Evolutionary conservation across 2,329 filamentous ascomycete species (phyloP), one percentile per base, ranked within the genome.

Genomic region (Talaromyces atroroseus): DNA sequence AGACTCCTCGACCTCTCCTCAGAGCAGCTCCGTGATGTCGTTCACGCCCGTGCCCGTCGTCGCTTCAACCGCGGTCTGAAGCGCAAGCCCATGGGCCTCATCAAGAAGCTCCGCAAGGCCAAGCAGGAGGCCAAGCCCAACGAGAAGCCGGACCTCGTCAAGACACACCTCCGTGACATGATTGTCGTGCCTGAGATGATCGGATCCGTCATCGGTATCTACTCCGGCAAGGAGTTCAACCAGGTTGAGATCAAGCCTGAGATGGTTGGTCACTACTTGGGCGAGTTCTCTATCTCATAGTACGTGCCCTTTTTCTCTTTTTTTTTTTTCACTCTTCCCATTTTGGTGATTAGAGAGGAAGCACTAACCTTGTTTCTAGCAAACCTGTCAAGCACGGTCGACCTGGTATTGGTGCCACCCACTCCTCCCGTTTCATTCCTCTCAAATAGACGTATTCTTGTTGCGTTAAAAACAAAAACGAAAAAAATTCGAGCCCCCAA

Each of bases 211-310:
- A 89, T 99, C 73, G 94, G 92, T 77, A 94, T 99, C 84, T 99
- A 99, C 89, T 96, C 90, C 68, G 94, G 94, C 77, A 99, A 99
- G 88, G 92, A 97, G 82, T 99, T 99, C 89, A 99, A 99, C 88
- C 92, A 96, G 86, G 92, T 99, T 72, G 94, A 99, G 82, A 94
- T 99, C 83, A 96, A 96, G 88, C 94, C 94, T 71, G 94, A 99
- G 86, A 99, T 99, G 94, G 94, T 99, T 80, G 94, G 94, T 78
- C 92, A 97, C 85, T 96, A 96, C 85, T 85, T 99, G 68, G 94
- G 84, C 74, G 94, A 99, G 82, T 99, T 99, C 86, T 96, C 92
- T 68, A 99, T 99, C 83, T 94, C 92, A 83, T 99, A 99, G 90
- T 95, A 89, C 71, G 90, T 90, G 65, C 52, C 42, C 45, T 49